Evolutionary conservation across 352 stramenopile genomes (phyloP).

Genomic region (Phytophthora litchii): DNA sequence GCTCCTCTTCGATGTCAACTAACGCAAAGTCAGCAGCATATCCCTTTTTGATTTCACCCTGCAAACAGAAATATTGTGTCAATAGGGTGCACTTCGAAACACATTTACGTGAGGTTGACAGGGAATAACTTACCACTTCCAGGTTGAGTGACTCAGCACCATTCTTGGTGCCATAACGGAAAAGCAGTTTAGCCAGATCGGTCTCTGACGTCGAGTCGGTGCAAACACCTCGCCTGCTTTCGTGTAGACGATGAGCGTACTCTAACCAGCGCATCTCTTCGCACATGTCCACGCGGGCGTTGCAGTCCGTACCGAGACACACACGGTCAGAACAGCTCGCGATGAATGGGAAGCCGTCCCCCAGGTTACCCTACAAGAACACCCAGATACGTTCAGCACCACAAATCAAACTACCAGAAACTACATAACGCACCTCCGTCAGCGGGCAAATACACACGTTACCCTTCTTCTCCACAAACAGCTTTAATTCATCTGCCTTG

Average conservation of each 20-base stretch:
- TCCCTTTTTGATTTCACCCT: constrained; percentile 74
- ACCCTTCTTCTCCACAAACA: constrained; percentile 63
- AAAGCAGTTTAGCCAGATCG: constrained; percentile 67
- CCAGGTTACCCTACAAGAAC: constrained; percentile 57
- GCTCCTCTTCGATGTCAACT: constrained; percentile 70
- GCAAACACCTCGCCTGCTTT: constrained; percentile 71
- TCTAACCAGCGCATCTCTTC: constrained; percentile 87
- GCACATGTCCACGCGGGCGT: constrained; percentile 82
- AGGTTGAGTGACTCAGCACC: constrained; percentile 72
- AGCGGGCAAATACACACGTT: constrained; percentile 82
- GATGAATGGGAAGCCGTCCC: constrained; percentile 73
- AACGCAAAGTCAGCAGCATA: constrained; percentile 75
- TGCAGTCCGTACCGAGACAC: constrained; percentile 80
- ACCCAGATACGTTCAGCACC: not conserved
- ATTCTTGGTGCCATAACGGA: constrained; percentile 72
- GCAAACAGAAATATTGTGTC: constrained; percentile 6
- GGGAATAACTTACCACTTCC: constrained; percentile 50
- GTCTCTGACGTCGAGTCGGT: constrained; percentile 56
- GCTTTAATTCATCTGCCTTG: constrained; percentile 51
- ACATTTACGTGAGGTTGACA: not conserved
- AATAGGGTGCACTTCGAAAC: not conserved
- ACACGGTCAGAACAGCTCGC: constrained; percentile 68
- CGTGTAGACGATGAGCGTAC: constrained; percentile 70
- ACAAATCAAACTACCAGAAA: not conserved
- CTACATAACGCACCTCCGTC: constrained; percentile 47